phyloP scores from a whole-genome alignment of 2,329 filamentous ascomycete species.

The Aspergillus sojae region DNA sequence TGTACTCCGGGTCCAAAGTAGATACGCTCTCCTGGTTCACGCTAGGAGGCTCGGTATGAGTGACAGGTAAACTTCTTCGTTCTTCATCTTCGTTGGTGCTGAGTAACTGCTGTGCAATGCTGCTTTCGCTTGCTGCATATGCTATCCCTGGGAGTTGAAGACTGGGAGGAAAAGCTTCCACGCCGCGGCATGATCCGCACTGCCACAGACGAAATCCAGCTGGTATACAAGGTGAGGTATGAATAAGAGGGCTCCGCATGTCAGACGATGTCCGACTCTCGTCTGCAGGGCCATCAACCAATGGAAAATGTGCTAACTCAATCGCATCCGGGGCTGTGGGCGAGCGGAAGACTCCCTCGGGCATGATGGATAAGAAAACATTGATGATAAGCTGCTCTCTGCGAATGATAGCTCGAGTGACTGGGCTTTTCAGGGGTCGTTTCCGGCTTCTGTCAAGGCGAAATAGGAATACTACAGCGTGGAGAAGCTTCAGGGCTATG shows the following conservation, averaged over 20 bases:
- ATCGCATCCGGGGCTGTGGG: not conserved
- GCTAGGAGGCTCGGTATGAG: not conserved
- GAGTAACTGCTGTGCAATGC: not conserved
- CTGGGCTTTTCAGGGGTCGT: not conserved
- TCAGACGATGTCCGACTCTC: not conserved
- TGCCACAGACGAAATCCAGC: not conserved
- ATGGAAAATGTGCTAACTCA: not conserved
- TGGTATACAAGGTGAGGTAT: not conserved
- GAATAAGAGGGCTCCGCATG: not conserved
- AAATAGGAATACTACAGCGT: conserved; percentile 22
- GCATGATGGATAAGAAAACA: conserved; percentile 23
- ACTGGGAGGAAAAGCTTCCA: not conserved
- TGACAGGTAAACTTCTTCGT: not conserved
- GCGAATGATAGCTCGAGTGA: conserved; percentile 22
- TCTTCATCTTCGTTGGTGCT: not conserved
- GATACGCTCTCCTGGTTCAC: not conserved
- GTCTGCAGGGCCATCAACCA: not conserved
- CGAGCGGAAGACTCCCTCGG: conserved; percentile 13
- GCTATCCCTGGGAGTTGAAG: too few species aligned
- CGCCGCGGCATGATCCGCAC: not conserved
- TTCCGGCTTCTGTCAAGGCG: conserved; percentile 13
- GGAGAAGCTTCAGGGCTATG: conserved; percentile 29
- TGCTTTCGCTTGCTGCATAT: not conserved
- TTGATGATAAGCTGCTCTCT: conserved; percentile 27
- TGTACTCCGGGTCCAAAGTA: conserved; percentile 16